These are phyloP conservation scores for Yarrowia phangngaensis DNA, from an alignment of 805 yeast species.

Conservation along the genomic window DNA sequence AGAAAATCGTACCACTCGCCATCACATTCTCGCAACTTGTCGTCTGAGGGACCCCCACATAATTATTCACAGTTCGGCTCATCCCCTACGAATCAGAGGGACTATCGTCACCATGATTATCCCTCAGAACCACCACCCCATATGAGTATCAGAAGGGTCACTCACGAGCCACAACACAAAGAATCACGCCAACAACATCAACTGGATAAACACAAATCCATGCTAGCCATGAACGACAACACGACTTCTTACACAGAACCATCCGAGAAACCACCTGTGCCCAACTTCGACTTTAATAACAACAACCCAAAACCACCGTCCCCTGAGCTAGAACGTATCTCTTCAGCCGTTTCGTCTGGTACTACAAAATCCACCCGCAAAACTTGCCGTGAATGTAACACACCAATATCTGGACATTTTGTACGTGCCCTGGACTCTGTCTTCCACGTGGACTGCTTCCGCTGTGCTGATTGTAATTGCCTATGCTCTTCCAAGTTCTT, in stretches of 20 bases:
- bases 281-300: conserved; percentile 1
- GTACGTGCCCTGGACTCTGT: conserved; percentile 78
- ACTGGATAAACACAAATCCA: conserved; percentile 13
- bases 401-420: conserved; percentile 63
- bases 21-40: conserved; percentile 1
- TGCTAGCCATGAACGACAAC: conserved; percentile 19
- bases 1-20: conserved; percentile 10
- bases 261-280: conserved; percentile 2
- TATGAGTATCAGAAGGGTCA: conserved; percentile 10
- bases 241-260: too few species aligned
- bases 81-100: neutral
- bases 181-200: neutral
- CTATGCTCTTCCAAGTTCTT: conserved; percentile 85
- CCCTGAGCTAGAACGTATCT: neutral
- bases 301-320: conserved; percentile 24
- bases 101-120: neutral
- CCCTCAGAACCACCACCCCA: conserved; percentile 1
- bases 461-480: conserved; percentile 76
- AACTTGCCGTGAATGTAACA: conserved; percentile 51
- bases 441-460: conserved; percentile 83
- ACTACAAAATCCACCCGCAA: conserved; percentile 22
- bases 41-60: too few species aligned
- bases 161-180: neutral
- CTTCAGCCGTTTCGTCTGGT: too few species aligned
- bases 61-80: conserved; percentile 10